Base-by-base conservation (phyloP, 2,329 filamentous ascomycete species). In the Penicillium sp. region DNA sequence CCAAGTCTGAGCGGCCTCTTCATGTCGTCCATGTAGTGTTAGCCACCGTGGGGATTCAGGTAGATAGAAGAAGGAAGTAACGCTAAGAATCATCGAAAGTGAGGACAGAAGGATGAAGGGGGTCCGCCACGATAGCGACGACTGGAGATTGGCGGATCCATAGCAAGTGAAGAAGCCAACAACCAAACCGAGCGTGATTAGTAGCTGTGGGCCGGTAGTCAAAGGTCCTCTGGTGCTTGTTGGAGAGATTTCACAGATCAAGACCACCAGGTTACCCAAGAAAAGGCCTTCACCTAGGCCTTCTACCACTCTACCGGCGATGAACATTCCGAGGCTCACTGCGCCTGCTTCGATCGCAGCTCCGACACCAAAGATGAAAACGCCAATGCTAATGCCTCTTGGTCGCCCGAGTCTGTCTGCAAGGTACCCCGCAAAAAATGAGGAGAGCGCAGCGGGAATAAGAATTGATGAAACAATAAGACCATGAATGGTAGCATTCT, bases 181-280 rank as follows among this genome's bases (percentile, higher is more conserved):
- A 10, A 82, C 81, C 2, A 88, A 71, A 0, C 83, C 85, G 1
- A 81, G 52, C 0, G 81, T 82, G 3, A 79, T 79, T 48, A 85
- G 69, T 52, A 87, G 76, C 63, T 88, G 85, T 0, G 84, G 83
- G 4, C 83, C 71, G 0, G 82, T 81, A 0, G 82, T 80, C 2
- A 89, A 69, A 0, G 79, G 75, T 0, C 85, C 86, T 30, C 86
- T 75, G 4, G 76, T 72, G 4, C 73, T 74, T 0, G 80, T 75
- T 0, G 85, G 86, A 0, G 85, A 83, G 16, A 89, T 85, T 70
- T 89, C 87, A 59, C 83, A 84, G 28, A 88, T 84, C 63, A 88
- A 81, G 68, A 87, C 84, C 10, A 80, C 77, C 26, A 85, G 71
- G n/a, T 79, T 85, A n/a, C 82, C 81, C 4, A 89, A 67, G 65